Conservation (phyloP, 768 basidiomycete genomes). For the Pholiota molesta region DNA sequence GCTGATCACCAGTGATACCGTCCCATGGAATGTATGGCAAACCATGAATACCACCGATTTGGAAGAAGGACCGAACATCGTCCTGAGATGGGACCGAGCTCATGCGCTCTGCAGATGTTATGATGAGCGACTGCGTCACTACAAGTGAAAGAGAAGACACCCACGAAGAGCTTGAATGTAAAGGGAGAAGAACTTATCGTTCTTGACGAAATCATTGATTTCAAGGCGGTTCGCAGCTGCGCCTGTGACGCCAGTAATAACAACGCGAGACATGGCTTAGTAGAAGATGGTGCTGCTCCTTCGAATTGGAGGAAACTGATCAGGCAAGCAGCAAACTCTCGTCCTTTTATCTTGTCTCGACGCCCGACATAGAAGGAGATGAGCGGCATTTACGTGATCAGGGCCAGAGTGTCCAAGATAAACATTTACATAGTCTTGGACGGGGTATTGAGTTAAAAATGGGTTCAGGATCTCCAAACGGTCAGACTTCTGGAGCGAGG, state of each 20-base stretch:
- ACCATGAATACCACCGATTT: constrained; percentile 56
- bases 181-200: constrained; percentile 49
- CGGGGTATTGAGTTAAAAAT: background rate
- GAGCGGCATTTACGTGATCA: background rate
- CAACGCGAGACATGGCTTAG: constrained; percentile 14
- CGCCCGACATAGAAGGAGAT: constrained; percentile 5
- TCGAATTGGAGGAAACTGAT: background rate
- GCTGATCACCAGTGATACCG: constrained; percentile 32
- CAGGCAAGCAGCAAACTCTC: background rate
- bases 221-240: constrained; percentile 42
- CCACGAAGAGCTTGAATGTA: constrained; percentile 53
- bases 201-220: constrained; percentile 45
- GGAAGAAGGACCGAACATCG: constrained; percentile 42
- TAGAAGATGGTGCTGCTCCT: background rate
- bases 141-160: constrained; percentile 15
- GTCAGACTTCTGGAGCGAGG: background rate
- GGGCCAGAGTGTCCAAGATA: background rate
- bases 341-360: constrained; percentile 3
- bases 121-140: background rate
- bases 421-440: background rate
- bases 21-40: constrained; percentile 49
- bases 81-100: constrained; percentile 28
- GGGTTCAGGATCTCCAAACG: background rate
- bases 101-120: constrained; percentile 29
- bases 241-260: constrained; percentile 32